Evolutionary conservation across 1,139 yeast species (phyloP).

Genomic region (Suhomyces taliae): DNA sequence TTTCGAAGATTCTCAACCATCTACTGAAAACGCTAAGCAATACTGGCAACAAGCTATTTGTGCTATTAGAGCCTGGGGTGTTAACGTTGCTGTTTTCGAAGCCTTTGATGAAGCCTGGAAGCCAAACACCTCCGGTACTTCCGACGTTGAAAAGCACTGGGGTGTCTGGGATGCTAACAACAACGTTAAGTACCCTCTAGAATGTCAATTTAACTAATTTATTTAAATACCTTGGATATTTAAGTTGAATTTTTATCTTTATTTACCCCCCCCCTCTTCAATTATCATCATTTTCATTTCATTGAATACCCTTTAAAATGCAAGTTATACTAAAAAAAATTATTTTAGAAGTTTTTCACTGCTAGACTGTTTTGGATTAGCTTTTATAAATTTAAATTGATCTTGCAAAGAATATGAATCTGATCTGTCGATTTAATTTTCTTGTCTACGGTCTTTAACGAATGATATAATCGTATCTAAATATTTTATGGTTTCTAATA

Average conservation of each 20-base stretch:
- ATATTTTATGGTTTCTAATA: neutral
- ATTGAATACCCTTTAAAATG: slow-evolving; percentile 3
- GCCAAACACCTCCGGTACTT: slow-evolving; percentile 82
- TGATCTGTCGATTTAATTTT: neutral
- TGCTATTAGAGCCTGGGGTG: slow-evolving; percentile 93
- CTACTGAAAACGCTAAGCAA: slow-evolving; percentile 66
- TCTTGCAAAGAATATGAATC: neutral
- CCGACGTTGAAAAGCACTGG: slow-evolving; percentile 90
- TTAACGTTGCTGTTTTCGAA: slow-evolving; percentile 88
- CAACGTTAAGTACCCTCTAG: slow-evolving; percentile 57
- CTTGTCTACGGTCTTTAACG: neutral
- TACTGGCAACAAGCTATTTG: slow-evolving; percentile 90
- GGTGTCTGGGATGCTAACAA: slow-evolving; percentile 72
- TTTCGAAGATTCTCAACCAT: slow-evolving; percentile 64
- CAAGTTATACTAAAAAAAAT: neutral
- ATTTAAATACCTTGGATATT: neutral
- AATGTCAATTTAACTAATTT: slow-evolving; percentile 47
- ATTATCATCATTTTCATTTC: slow-evolving; percentile 1
- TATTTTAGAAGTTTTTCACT: neutral
- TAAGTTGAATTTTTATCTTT: neutral
- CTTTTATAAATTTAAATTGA: neutral
- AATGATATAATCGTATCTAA: neutral
- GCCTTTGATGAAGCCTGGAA: slow-evolving; percentile 97
- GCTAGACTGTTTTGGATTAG: neutral
- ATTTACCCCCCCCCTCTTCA: neutral